Conservation (phyloP, 164 flowering plant genomes). For the Nelumbo lutea region DNA sequence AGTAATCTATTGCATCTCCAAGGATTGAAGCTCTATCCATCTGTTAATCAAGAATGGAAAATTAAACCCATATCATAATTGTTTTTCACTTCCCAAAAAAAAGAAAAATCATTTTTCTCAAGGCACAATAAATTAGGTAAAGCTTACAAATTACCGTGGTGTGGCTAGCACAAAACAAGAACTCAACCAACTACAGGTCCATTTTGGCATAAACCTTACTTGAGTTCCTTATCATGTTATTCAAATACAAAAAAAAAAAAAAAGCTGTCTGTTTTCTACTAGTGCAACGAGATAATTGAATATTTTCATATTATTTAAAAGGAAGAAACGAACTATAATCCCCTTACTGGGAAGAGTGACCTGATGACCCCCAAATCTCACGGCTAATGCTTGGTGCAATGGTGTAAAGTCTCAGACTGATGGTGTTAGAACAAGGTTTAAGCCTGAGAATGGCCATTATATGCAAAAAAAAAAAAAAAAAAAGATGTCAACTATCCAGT, state of each 20-base stretch:
- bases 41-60: conserved; percentile 20
- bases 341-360: no score
- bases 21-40: conserved; percentile 83
- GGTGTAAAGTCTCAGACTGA: no score
- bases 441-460: no score
- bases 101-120: not conserved
- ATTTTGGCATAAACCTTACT: not conserved
- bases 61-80: not conserved
- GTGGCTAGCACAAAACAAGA: not conserved
- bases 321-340: no score
- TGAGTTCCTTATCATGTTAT: not conserved
- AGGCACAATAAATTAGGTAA: not conserved
- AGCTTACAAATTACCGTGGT: not conserved
- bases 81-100: no score
- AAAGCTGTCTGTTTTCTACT: not conserved
- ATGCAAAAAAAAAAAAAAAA: no score
- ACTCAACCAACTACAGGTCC: not conserved
- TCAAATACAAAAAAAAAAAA: no score
- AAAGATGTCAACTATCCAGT: no score
- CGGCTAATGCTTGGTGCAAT: no score
- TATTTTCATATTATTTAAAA: not conserved
- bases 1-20: conserved; percentile 71
- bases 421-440: no score
- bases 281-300: not conserved
- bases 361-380: no score